These are phyloP conservation scores for Penicillium malachiteum DNA, from an alignment of 495 filamentous ascomycete species.

Conservation along the genomic window DNA sequence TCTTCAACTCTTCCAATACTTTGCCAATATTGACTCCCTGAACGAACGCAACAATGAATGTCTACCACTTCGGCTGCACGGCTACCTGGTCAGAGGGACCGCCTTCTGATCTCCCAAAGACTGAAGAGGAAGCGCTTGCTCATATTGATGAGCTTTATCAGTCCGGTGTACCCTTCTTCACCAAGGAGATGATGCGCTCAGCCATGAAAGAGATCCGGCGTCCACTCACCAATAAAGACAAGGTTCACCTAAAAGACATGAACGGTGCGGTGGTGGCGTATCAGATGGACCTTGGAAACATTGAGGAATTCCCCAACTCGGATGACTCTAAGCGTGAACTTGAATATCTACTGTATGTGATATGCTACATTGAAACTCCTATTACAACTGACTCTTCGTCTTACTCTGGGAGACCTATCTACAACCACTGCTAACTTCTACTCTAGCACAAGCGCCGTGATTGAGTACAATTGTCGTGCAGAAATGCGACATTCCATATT, in stretches of 20 bases:
- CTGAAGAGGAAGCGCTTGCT: constrained; percentile 12
- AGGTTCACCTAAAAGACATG: constrained; percentile 10
- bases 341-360: constrained; percentile 8
- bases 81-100: background rate
- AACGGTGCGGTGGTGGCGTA: constrained; percentile 12
- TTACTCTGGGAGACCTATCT: too few species aligned
- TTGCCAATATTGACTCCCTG: too few species aligned
- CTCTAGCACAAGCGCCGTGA: constrained; percentile 5
- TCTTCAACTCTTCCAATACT: too few species aligned
- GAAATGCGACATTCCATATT: constrained; percentile 7
- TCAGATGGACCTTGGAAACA: constrained; percentile 3
- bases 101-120: constrained; percentile 3
- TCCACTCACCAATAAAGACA: background rate
- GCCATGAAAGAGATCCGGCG: constrained; percentile 13
- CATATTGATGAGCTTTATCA: constrained; percentile 15
- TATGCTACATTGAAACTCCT: background rate
- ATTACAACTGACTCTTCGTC: background rate
- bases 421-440: background rate
- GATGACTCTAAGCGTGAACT: background rate
- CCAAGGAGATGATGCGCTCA: constrained; percentile 12
- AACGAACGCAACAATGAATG: background rate
- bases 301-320: background rate
- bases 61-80: background rate
- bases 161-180: constrained; percentile 18
- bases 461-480: constrained; percentile 11